These are phyloP conservation scores for Jatropha curcas DNA, from an alignment of 345 rosid genomes.

Conservation along the genomic window DNA sequence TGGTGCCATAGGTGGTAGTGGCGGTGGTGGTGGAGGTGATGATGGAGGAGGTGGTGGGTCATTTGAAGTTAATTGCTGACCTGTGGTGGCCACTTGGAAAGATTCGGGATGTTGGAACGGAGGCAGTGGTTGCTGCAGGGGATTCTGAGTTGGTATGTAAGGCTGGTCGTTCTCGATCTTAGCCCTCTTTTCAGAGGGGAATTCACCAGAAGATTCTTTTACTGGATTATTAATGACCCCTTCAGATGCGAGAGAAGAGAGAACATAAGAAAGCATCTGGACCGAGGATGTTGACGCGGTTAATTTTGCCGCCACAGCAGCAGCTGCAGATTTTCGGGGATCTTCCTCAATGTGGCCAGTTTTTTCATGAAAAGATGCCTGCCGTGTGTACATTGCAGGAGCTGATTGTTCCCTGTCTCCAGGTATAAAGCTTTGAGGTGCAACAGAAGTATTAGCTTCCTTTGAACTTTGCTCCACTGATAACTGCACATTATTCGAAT, in stretches of 20 bases:
- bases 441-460: slow-evolving; percentile 39
- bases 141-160: slow-evolving; percentile 48
- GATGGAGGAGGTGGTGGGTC: slow-evolving; percentile 60
- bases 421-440: slow-evolving; percentile 46
- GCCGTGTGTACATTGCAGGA: slow-evolving; percentile 57
- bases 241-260: slow-evolving; percentile 90
- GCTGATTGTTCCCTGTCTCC: slow-evolving; percentile 59
- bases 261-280: slow-evolving; percentile 89
- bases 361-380: slow-evolving; percentile 38
- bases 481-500: slow-evolving; percentile 34
- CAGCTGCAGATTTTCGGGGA: slow-evolving; percentile 75
- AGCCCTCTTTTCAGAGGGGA: slow-evolving; percentile 70
- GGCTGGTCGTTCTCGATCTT: slow-evolving; percentile 63
- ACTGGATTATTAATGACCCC: slow-evolving; percentile 56
- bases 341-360: slow-evolving; percentile 43
- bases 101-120: slow-evolving; percentile 36
- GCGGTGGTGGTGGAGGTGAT: slow-evolving; percentile 56
- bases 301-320: slow-evolving; percentile 80
- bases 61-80: slow-evolving; percentile 36
- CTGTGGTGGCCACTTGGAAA: slow-evolving; percentile 30
- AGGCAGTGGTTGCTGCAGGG: slow-evolving; percentile 28
- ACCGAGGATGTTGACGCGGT: slow-evolving; percentile 92
- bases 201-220: slow-evolving; percentile 51
- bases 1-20: slow-evolving; percentile 55
- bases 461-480: slow-evolving; percentile 47